Evolutionary conservation across 805 yeast genomes (phyloP), one percentile per base, ranked within the genome.

Genomic region (Kockiozyma suomiensis): DNA sequence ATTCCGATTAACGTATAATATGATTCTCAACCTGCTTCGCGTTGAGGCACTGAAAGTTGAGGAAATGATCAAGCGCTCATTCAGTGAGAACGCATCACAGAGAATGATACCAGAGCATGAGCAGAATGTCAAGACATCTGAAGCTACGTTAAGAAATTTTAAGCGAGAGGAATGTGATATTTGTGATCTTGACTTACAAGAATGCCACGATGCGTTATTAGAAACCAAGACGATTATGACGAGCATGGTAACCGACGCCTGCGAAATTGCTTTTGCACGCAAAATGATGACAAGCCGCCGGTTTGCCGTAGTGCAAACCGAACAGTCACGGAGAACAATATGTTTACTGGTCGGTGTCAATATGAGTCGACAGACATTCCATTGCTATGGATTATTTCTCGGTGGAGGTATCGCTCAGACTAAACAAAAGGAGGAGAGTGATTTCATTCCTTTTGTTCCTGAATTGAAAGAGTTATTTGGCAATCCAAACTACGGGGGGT

Each of bases 21-120:
- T 94, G 98, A 93, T 92, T 66, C 79, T 94, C 72, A 94, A 93
- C 70, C 75, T 94, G 62, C 78, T 94, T 66, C 82, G 99, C 72
- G 91, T 94, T 59, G 99, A 94, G 73, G 97, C 98, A 0, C 77
- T 94, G 63, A 83, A 87, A 68, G 98, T 94, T n/a, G 99, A 94
- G 71, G 99, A 94, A 72, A 94, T 94, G 96, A 93, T 94, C 69
- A 93, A 92, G 71, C 88, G 93, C 64, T 91, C 97, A 0, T 94
- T 94, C 74, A 84, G 96, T 74, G 99, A 94, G 71, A 92, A 94
- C 70, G 80, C 92, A 0, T 81, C 92, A 0, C 97, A 93, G 71
- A 83, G 90, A 0, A 75, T 92, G 66, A 75, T 90, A 54, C 97
- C 97, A 0, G 96, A 91, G 65, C 94, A 90, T 70, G 87, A 91